These are phyloP conservation scores for Neurospora pannonica DNA, from an alignment of 495 filamentous ascomycete genomes.

Conservation along the genomic window DNA sequence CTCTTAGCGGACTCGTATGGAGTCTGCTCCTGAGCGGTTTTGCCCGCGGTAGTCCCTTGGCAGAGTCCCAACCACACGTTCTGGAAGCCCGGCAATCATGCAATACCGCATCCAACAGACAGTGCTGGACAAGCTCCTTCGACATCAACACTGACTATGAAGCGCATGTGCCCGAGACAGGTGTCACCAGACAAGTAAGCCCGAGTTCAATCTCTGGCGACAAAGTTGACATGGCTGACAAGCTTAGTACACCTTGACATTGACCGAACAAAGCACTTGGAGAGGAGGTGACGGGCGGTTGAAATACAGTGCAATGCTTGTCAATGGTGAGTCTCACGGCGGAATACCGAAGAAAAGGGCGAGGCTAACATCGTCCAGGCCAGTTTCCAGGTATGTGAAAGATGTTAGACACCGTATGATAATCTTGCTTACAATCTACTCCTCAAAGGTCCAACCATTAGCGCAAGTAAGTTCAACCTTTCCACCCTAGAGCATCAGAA, in stretches of 20 bases:
- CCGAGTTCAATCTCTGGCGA: not conserved
- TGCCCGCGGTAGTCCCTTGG: not conserved
- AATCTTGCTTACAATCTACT: not conserved
- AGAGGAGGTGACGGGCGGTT: conserved; percentile 36
- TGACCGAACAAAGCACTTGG: conserved; percentile 26
- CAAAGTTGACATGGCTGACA: not conserved
- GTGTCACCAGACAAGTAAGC: conserved; percentile 18
- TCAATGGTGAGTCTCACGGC: conserved; percentile 25
- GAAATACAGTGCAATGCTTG: conserved; percentile 30
- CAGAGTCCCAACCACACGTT: not conserved
- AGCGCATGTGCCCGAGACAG: conserved; percentile 15
- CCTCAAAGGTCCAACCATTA: conserved; percentile 44
- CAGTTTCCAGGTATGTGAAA: conserved; percentile 17
- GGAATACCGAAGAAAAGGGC: not conserved
- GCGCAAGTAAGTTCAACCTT: conserved; percentile 13
- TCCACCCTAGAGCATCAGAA: conserved; percentile 3
- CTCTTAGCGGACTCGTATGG: conserved; percentile 3
- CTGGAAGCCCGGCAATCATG: conserved; percentile 21
- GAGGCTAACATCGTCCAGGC: conserved; percentile 5
- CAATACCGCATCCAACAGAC: conserved; percentile 25
- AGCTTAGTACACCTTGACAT: conserved; percentile 28
- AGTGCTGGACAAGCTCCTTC: conserved; percentile 28
- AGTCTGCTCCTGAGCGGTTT: not conserved
- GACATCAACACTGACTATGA: conserved; percentile 30
- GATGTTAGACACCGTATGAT: not conserved